phyloP scores from a whole-genome alignment of 2,329 filamentous ascomycete genomes.

The Venturia nashicola region DNA sequence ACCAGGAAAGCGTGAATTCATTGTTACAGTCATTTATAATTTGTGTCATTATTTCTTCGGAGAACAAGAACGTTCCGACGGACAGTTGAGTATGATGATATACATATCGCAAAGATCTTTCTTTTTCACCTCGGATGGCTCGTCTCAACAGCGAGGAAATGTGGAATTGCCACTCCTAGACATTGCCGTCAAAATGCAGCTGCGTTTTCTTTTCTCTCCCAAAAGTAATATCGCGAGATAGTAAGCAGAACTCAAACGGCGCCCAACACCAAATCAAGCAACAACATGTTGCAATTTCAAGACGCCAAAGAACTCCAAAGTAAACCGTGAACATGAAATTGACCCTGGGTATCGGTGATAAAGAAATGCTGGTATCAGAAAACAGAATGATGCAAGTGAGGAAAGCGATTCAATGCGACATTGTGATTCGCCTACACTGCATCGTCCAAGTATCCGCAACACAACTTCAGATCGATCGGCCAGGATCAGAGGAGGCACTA shows the following conservation, averaged over 20 bases:
- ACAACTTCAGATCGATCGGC: background rate
- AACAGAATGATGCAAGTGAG: background rate
- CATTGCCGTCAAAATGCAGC: background rate
- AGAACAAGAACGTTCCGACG: background rate
- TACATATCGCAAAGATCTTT: background rate
- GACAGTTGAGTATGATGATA: background rate
- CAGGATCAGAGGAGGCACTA: background rate
- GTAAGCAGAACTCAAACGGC: background rate
- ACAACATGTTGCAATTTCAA: background rate
- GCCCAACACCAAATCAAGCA: background rate
- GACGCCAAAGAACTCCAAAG: background rate
- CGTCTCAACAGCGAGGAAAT: background rate
- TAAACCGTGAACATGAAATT: background rate
- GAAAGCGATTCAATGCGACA: background rate
- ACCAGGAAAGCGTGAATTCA: no score
- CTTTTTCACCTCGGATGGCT: background rate
- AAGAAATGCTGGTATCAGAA: background rate
- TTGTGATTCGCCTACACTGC: background rate
- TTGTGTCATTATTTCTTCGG: background rate
- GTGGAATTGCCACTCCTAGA: background rate
- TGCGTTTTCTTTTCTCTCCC: background rate
- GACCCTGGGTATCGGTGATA: background rate
- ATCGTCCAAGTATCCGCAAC: background rate
- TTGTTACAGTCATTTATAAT: no score
- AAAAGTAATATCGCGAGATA: background rate